Evolutionary conservation across 345 rosid species (phyloP).

Genomic region (Moricandia moricandioides): DNA sequence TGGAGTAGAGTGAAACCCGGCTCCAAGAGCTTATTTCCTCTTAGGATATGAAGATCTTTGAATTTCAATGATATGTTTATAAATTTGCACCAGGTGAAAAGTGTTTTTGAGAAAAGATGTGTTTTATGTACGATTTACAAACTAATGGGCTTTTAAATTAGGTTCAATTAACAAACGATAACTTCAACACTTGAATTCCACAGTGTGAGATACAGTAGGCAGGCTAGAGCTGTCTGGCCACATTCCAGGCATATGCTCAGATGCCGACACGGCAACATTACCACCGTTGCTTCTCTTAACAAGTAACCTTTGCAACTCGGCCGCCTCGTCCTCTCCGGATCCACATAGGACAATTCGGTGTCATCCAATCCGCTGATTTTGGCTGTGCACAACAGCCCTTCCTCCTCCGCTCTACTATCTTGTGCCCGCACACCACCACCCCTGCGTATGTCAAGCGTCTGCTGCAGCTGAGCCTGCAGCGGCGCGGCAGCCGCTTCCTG

Average conservation of each 20-base stretch:
- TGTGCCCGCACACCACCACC: conserved; percentile 21
- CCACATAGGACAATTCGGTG: conserved; percentile 43
- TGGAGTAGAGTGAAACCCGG: too few species aligned
- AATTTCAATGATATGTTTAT: too few species aligned
- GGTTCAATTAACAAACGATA: conserved; percentile 35
- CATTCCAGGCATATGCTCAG: conserved; percentile 68
- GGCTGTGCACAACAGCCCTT: not conserved
- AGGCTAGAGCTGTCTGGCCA: conserved; percentile 53
- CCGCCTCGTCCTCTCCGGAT: conserved; percentile 12
- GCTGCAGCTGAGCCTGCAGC: conserved; percentile 67
- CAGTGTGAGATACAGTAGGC: conserved; percentile 66
- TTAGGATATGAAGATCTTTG: too few species aligned
- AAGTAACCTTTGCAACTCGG: conserved; percentile 10
- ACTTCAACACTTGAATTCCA: conserved; percentile 71
- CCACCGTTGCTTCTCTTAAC: conserved; percentile 58
- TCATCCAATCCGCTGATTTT: too few species aligned
- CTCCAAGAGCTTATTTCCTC: too few species aligned
- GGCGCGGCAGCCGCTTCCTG: conserved; percentile 65
- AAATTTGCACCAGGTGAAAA: too few species aligned
- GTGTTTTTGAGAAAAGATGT: not conserved
- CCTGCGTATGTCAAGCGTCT: conserved; percentile 42
- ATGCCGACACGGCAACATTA: conserved; percentile 84
- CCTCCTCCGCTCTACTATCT: conserved; percentile 38
- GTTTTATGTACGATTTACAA: not conserved
- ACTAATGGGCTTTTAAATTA: not conserved